Percentiles rank a stretch among this genome's conserved stretches.
These are phyloP conservation scores for Monilinia fructicola DNA, from an alignment of 2,329 filamentous ascomycete genomes.

Conservation along the genomic window DNA sequence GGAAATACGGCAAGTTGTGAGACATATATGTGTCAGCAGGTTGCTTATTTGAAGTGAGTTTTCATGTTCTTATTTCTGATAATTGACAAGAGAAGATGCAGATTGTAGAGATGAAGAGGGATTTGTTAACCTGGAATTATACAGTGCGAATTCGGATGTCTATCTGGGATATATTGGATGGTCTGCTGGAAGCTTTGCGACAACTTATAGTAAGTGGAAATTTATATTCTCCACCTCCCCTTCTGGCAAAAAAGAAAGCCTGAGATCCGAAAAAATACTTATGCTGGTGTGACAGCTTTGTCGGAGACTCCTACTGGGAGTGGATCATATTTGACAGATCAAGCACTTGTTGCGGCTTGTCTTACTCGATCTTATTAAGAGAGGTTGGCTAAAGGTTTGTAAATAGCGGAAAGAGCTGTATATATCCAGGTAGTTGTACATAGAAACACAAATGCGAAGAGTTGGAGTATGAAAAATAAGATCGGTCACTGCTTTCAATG, in stretches of 20 bases:
- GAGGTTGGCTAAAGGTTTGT: background rate
- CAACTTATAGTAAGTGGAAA: conserved; percentile 30
- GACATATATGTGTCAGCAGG: conserved; percentile 40
- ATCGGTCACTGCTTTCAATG: background rate
- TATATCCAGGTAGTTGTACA: conserved; percentile 5
- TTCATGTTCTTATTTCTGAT: background rate
- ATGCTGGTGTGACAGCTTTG: conserved; percentile 26
- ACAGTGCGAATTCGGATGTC: conserved; percentile 41
- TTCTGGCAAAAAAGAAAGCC: background rate
- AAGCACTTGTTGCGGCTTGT: conserved; percentile 33
- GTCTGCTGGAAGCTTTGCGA: conserved; percentile 42
- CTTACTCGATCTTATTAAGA: conserved; percentile 24
- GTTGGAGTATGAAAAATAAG: background rate
- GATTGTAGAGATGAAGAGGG: background rate
- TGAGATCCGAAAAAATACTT: background rate
- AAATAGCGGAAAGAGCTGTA: background rate
- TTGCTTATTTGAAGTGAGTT: conserved; percentile 40
- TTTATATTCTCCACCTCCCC: background rate
- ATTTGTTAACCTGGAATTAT: background rate
- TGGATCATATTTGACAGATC: conserved; percentile 29
- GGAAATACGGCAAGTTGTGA: conserved; percentile 40
- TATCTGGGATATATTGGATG: conserved; percentile 44
- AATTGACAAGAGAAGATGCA: background rate
- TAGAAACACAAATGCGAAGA: background rate
- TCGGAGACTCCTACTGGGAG: conserved; percentile 33